phyloP scores from a whole-genome alignment of 169 alveolate species.

The Perkinsus olseni region DNA sequence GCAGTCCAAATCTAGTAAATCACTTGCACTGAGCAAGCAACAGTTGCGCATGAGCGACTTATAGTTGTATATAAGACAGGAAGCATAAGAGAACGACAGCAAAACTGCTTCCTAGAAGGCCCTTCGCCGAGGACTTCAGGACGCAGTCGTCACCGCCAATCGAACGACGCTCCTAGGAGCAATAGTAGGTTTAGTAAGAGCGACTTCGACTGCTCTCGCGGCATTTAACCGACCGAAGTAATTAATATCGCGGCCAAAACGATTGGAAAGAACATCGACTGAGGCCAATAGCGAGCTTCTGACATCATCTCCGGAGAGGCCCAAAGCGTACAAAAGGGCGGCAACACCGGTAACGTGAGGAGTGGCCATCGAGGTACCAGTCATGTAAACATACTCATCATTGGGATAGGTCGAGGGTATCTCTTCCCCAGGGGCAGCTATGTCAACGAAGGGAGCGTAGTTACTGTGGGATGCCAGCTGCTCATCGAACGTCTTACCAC shows the following conservation, averaged over 20 bases:
- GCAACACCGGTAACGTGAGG: no score
- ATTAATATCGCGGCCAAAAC: not conserved
- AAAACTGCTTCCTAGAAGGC: not conserved
- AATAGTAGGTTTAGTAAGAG: not conserved
- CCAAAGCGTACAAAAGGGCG: no score
- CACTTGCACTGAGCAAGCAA: not conserved
- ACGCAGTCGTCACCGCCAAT: constrained; percentile 17
- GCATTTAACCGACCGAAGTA: not conserved
- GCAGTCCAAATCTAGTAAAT: not conserved
- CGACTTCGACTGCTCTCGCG: not conserved
- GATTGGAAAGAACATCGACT: not conserved
- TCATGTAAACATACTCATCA: no score
- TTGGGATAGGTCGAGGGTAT: no score
- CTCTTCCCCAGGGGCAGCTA: no score
- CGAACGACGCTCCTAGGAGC: no score
- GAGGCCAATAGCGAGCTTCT: not conserved
- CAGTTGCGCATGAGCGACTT: not conserved
- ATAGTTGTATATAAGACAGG: not conserved
- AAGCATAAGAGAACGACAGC: not conserved
- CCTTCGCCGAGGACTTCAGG: not conserved
- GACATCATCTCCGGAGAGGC: not conserved
- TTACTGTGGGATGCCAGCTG: no score
- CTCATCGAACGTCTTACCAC: no score
- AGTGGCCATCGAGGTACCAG: no score
- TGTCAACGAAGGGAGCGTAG: no score